Conservation (phyloP, 345 rosid genomes). For the Lumnitzera littorea region DNA sequence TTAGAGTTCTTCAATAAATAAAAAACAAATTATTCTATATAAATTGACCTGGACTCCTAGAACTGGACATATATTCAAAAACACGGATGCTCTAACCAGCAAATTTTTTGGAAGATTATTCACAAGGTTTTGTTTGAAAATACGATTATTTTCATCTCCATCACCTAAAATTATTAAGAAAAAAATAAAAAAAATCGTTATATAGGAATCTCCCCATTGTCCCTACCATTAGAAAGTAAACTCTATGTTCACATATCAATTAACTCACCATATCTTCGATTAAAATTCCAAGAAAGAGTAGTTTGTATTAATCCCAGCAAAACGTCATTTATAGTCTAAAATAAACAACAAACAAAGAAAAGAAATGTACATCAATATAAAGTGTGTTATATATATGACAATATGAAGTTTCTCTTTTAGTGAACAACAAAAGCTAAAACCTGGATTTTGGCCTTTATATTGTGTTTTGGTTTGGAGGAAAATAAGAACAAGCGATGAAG, state of each 20-base stretch:
- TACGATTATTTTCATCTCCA: conserved; percentile 14
- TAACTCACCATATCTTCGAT: conserved; percentile 37
- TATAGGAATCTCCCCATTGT: too few species aligned
- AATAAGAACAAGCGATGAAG: too few species aligned
- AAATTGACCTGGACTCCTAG: conserved; percentile 35
- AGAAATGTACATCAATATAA: background rate
- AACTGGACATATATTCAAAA: conserved; percentile 40
- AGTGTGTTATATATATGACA: too few species aligned
- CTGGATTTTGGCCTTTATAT: too few species aligned
- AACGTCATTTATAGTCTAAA: conserved; percentile 57
- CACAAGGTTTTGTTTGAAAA: background rate
- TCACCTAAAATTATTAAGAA: too few species aligned
- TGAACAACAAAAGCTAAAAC: too few species aligned
- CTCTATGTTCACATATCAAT: background rate
- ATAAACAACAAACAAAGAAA: background rate
- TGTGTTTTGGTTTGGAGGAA: too few species aligned
- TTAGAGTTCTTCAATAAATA: background rate
- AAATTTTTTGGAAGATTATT: conserved; percentile 18
- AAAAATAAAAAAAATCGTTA: too few species aligned
- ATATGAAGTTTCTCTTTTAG: too few species aligned
- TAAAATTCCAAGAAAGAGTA: conserved; percentile 45
- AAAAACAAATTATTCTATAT: background rate
- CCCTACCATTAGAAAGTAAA: too few species aligned
- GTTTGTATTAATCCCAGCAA: conserved; percentile 50
- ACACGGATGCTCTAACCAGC: conserved; percentile 32